Evolutionary conservation across 305 asterid genomes (phyloP).

Genomic region (Fraxinus dipetala): DNA sequence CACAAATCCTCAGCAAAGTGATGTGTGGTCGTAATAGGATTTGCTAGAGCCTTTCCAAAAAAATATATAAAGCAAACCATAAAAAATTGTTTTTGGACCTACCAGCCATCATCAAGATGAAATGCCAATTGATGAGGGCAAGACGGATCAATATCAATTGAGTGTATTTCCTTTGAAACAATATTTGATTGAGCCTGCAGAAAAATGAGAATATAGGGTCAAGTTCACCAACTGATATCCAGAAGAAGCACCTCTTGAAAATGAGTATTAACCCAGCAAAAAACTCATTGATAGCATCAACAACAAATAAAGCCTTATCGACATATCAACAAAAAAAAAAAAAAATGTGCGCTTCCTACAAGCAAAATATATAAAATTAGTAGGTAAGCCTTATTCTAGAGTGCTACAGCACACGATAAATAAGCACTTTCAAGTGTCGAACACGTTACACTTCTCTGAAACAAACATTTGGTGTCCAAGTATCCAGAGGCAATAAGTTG

Average conservation of each 20-base stretch:
- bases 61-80: neutral
- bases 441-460: neutral
- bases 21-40: neutral
- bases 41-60: slow-evolving; percentile 6
- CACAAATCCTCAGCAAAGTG: neutral
- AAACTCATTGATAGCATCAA: neutral
- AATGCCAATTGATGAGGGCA: slow-evolving; percentile 88
- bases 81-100: slow-evolving; percentile 32
- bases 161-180: slow-evolving; percentile 71
- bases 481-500: neutral
- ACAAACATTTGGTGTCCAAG: neutral
- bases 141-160: slow-evolving; percentile 81
- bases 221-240: slow-evolving; percentile 2
- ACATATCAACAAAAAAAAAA: neutral
- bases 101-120: slow-evolving; percentile 99
- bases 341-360: neutral
- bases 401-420: neutral
- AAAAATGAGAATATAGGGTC: slow-evolving; percentile 16
- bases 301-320: neutral
- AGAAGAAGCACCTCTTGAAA: slow-evolving; percentile 10
- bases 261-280: slow-evolving; percentile 15
- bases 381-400: neutral
- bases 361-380: neutral
- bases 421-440: neutral
- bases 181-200: slow-evolving; percentile 89